phyloP scores from a whole-genome alignment of 2,329 filamentous ascomycete genomes.

The Emergomyces africanus region DNA sequence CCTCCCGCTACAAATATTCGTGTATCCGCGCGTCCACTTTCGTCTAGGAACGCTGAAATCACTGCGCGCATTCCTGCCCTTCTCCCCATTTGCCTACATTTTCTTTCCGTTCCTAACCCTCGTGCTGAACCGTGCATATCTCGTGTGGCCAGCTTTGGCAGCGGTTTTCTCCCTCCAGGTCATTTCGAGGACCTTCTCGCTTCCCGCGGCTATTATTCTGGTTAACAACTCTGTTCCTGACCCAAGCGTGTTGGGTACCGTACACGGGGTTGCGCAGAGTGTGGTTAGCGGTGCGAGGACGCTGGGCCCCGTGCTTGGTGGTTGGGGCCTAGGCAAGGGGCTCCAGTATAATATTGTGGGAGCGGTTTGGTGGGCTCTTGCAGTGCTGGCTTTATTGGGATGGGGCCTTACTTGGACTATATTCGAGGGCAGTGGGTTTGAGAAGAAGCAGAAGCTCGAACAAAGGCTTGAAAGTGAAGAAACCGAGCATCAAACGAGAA shows the following conservation, averaged over 20 bases:
- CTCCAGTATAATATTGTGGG: slow-evolving; percentile 43
- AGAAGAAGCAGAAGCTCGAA: slow-evolving; percentile 24
- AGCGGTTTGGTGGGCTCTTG: slow-evolving; percentile 45
- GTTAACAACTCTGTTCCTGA: slow-evolving; percentile 50
- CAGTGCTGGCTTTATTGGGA: slow-evolving; percentile 42
- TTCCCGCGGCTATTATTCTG: slow-evolving; percentile 47
- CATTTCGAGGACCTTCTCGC: slow-evolving; percentile 55
- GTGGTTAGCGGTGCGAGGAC: slow-evolving; percentile 42
- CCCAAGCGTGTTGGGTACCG: slow-evolving; percentile 42
- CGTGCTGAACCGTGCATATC: slow-evolving; percentile 42
- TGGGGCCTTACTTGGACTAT: slow-evolving; percentile 48
- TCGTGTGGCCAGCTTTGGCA: slow-evolving; percentile 53
- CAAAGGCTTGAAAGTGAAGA: slow-evolving; percentile 12
- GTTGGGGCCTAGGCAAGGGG: slow-evolving; percentile 42
- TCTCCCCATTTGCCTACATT: slow-evolving; percentile 59
- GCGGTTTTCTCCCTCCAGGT: slow-evolving; percentile 57
- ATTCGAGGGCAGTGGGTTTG: slow-evolving; percentile 52
- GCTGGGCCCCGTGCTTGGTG: slow-evolving; percentile 42
- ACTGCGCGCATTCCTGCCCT: slow-evolving; percentile 54
- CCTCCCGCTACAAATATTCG: slow-evolving; percentile 56
- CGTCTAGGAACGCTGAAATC: slow-evolving; percentile 55
- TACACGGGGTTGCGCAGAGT: slow-evolving; percentile 48
- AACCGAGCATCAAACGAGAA: slow-evolving; percentile 3
- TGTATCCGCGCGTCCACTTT: slow-evolving; percentile 56
- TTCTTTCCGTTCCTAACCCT: slow-evolving; percentile 59